Percentiles rank a stretch among this genome's conserved stretches.
These are phyloP conservation scores for Talaromyces sp. DNA, from an alignment of 2,329 filamentous ascomycete species.

Conservation along the genomic window DNA sequence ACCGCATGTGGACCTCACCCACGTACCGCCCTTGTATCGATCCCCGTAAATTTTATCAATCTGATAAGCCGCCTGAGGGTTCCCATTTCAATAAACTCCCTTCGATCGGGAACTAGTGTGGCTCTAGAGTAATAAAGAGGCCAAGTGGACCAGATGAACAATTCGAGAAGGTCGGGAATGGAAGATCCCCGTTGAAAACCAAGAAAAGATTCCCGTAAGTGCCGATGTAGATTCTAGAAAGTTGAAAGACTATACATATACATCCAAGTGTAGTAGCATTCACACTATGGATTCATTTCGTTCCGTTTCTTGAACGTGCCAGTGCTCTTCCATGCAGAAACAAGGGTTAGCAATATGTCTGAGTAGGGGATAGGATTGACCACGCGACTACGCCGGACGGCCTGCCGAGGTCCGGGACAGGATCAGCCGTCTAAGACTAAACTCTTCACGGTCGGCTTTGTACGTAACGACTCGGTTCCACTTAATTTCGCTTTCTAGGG, in stretches of 20 bases:
- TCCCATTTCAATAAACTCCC: not conserved
- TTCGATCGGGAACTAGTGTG: slow-evolving; percentile 16
- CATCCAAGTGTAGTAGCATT: too few relatives aligned
- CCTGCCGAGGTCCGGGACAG: slow-evolving; percentile 20
- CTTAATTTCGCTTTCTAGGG: too few relatives aligned
- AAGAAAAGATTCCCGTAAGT: too few relatives aligned
- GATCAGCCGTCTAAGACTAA: slow-evolving; percentile 12
- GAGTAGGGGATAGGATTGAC: slow-evolving; percentile 1
- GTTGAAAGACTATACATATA: too few relatives aligned
- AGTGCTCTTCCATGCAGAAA: too few relatives aligned
- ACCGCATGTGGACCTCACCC: not conserved
- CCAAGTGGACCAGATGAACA: slow-evolving; percentile 9
- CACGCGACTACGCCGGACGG: slow-evolving; percentile 13
- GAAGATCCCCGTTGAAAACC: not conserved
- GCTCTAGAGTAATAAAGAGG: not conserved
- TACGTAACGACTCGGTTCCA: slow-evolving; percentile 2
- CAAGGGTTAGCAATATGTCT: too few relatives aligned
- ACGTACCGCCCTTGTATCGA: slow-evolving; percentile 8
- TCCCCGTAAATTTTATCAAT: slow-evolving; percentile 15
- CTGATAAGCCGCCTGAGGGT: slow-evolving; percentile 16
- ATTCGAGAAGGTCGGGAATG: slow-evolving; percentile 9
- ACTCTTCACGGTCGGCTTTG: slow-evolving; percentile 5
- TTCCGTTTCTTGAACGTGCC: too few relatives aligned
- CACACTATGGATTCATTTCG: too few relatives aligned
- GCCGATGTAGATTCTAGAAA: too few relatives aligned